Conservation (phyloP, 345 rosid species). For the Alliaria petiolata region DNA sequence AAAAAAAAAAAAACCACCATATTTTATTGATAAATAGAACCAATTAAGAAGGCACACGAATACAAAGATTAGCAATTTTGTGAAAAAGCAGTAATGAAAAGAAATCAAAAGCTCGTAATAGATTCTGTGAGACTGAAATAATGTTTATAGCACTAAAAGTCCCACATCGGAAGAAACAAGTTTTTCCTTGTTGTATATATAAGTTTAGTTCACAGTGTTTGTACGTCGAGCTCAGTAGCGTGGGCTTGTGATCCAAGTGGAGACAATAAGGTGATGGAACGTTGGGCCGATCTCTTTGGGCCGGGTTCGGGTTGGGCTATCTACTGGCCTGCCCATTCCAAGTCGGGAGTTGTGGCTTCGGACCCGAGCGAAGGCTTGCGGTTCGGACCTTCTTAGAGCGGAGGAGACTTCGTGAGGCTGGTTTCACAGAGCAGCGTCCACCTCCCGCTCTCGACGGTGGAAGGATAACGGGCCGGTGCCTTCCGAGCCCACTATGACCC, state of each 20-base stretch:
- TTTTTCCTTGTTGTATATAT: neutral
- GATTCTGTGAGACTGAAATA: no score
- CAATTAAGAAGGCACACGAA: no score
- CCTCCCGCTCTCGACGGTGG: slow-evolving; percentile 32
- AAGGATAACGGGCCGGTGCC: slow-evolving; percentile 29
- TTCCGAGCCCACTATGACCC: neutral
- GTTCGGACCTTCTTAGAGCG: neutral
- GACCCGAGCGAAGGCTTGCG: slow-evolving; percentile 19
- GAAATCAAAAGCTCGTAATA: no score
- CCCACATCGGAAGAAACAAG: neutral
- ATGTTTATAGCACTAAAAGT: neutral
- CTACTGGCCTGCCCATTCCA: slow-evolving; percentile 32
- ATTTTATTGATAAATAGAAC: no score
- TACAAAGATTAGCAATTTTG: no score
- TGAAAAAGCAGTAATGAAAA: no score
- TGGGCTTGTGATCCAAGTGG: neutral
- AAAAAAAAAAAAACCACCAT: no score
- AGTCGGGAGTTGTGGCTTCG: slow-evolving; percentile 22
- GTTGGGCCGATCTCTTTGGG: neutral
- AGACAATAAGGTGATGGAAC: slow-evolving; percentile 1
- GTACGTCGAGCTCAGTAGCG: neutral
- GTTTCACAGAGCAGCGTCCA: slow-evolving; percentile 27
- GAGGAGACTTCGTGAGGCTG: slow-evolving; percentile 41
- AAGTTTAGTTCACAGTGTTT: no score
- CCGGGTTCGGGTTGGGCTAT: neutral